A percentile compares a stretch with the other conserved stretches of the same genome.
Evolutionary conservation across 345 rosid genomes (phyloP).

Genomic region (Eucalyptus sideroxylon): DNA sequence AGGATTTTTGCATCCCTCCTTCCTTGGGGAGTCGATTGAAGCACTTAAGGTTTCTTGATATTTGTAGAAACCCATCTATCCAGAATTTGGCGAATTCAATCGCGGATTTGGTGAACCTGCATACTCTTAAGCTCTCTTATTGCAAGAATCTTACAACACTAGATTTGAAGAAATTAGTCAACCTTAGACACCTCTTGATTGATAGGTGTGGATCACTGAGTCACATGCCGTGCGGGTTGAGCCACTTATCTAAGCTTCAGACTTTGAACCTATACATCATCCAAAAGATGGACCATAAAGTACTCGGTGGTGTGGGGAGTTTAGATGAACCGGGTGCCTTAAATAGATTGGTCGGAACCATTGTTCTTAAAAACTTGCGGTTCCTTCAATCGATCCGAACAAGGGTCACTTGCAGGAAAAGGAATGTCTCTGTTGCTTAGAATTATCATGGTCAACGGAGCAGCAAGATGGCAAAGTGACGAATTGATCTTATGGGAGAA

Average conservation of each 20-base stretch:
- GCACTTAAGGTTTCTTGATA: background rate
- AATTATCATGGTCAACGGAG: background rate
- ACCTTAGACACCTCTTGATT: background rate
- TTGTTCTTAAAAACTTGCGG: background rate
- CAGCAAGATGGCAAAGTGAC: background rate
- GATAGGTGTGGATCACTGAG: background rate
- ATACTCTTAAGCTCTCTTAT: background rate
- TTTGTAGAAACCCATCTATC: background rate
- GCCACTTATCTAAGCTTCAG: background rate
- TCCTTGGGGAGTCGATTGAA: background rate
- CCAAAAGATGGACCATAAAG: background rate
- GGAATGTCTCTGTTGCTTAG: background rate
- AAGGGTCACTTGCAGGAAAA: background rate
- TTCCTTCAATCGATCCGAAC: background rate
- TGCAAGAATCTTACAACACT: background rate
- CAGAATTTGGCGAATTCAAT: rapidly evolving
- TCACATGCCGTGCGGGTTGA: background rate
- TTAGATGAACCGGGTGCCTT: background rate
- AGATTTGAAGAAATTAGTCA: background rate
- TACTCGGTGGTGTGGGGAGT: background rate
- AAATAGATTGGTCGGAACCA: background rate
- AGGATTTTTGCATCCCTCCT: background rate
- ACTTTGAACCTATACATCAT: background rate
- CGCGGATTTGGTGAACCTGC: background rate
- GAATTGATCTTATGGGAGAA: background rate